These are phyloP conservation scores for Capsella rubella DNA, from an alignment of 441 rosid genomes.

Conservation along the genomic window DNA sequence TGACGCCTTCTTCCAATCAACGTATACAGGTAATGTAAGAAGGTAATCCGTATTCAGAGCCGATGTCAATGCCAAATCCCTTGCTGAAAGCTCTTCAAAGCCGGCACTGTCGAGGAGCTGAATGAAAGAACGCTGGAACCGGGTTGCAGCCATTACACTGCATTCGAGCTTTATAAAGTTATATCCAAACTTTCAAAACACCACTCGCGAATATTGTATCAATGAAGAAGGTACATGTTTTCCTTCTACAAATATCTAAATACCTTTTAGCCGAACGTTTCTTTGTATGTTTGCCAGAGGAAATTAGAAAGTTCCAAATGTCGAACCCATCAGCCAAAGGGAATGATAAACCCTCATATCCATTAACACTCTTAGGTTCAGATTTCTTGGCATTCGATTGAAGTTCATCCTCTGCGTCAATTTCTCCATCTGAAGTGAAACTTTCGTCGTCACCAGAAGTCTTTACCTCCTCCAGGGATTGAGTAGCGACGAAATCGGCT, in stretches of 20 bases:
- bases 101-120: slow-evolving; percentile 87
- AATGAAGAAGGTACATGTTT: slow-evolving; percentile 5
- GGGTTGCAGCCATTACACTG: slow-evolving; percentile 81
- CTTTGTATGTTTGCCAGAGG: slow-evolving; percentile 49
- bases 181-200: slow-evolving; percentile 20
- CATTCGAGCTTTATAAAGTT: slow-evolving; percentile 36
- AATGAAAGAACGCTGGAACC: slow-evolving; percentile 94
- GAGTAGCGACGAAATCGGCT: slow-evolving; percentile 60
- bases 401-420: slow-evolving; percentile 39
- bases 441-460: slow-evolving; percentile 3
- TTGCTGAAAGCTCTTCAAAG: slow-evolving; percentile 90
- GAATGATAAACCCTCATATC: slow-evolving; percentile 44
- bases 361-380: slow-evolving; percentile 39
- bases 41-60: slow-evolving; percentile 94
- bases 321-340: slow-evolving; percentile 65
- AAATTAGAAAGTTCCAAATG: slow-evolving; percentile 60
- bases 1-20: slow-evolving; percentile 92
- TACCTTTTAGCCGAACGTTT: slow-evolving; percentile 50
- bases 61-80: slow-evolving; percentile 86
- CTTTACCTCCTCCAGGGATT: slow-evolving; percentile 47
- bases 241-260: not conserved
- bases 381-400: slow-evolving; percentile 47
- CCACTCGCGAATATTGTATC: not conserved
- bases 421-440: slow-evolving; percentile 39
- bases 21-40: slow-evolving; percentile 86